Evolutionary conservation across 1,139 yeast species (phyloP).

Genomic region (Lizanozyma gosingica): DNA sequence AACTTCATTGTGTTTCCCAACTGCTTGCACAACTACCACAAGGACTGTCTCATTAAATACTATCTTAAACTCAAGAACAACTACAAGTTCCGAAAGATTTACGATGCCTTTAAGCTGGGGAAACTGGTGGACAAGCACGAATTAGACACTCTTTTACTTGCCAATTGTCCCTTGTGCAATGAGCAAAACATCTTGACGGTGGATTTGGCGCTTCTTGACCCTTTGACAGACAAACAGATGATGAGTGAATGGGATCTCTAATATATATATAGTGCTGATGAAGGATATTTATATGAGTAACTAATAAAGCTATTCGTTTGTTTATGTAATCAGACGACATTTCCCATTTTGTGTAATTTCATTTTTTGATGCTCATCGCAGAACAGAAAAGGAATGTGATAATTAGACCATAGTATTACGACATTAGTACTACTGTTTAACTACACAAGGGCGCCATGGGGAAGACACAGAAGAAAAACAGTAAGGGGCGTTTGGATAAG

Average conservation of each 20-base stretch:
- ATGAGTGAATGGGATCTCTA: neutral
- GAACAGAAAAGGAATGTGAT: neutral
- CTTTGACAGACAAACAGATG: neutral
- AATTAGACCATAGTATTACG: no score
- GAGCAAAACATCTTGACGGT: neutral
- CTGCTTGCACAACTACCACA: slow-evolving; percentile 85
- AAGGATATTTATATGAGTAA: no score
- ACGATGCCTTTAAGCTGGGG: neutral
- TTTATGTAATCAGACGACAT: neutral
- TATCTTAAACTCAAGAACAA: slow-evolving; percentile 26
- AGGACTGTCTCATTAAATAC: slow-evolving; percentile 66
- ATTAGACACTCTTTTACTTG: neutral
- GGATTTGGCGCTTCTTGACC: neutral
- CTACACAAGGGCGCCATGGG: no score
- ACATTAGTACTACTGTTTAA: no score
- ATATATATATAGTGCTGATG: no score
- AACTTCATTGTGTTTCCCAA: slow-evolving; percentile 75
- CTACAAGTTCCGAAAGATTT: neutral
- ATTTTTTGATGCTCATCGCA: neutral
- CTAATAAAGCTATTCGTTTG: no score
- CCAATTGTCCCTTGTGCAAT: neutral
- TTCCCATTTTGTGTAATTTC: neutral
- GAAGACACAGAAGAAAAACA: slow-evolving; percentile 89
- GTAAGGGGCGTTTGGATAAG: slow-evolving; percentile 98
- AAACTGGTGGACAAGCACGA: neutral